Evolutionary conservation across 306 rosid genomes (phyloP).

Genomic region (Medicago lupulina): DNA sequence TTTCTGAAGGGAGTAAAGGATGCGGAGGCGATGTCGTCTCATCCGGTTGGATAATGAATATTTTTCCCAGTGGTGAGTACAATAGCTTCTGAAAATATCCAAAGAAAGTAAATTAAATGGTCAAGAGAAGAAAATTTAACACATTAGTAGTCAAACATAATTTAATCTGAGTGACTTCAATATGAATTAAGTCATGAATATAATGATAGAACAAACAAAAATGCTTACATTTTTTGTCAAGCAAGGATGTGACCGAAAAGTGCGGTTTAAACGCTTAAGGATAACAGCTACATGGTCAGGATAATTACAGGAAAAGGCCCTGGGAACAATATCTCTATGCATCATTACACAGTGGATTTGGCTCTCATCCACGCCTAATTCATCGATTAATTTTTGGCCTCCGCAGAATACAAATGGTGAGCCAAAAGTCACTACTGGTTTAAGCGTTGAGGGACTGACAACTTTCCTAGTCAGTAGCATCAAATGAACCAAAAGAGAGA

Average conservation of each 20-base stretch:
- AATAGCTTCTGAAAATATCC: constrained; percentile 65
- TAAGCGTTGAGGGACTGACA: constrained; percentile 67
- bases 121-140: background rate
- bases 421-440: constrained; percentile 86
- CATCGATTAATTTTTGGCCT: constrained; percentile 66
- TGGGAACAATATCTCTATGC: constrained; percentile 97
- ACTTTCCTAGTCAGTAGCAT: constrained; percentile 71
- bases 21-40: constrained; percentile 82
- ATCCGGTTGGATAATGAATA: constrained; percentile 85
- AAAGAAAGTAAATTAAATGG: background rate
- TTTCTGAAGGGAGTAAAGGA: constrained; percentile 73
- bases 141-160: too few relatives aligned
- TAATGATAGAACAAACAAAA: background rate
- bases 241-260: constrained; percentile 83
- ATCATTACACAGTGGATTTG: constrained; percentile 73
- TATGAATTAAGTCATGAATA: background rate
- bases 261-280: constrained; percentile 74
- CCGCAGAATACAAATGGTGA: constrained; percentile 95
- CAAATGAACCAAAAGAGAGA: constrained; percentile 85
- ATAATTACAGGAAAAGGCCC: constrained; percentile 94
- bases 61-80: constrained; percentile 80
- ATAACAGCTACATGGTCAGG: constrained; percentile 75
- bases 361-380: constrained; percentile 72
- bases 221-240: constrained; percentile 67
- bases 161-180: too few relatives aligned